phyloP scores from a whole-genome alignment of 2,329 filamentous ascomycete species.

The Ophiocordyceps australis region DNA sequence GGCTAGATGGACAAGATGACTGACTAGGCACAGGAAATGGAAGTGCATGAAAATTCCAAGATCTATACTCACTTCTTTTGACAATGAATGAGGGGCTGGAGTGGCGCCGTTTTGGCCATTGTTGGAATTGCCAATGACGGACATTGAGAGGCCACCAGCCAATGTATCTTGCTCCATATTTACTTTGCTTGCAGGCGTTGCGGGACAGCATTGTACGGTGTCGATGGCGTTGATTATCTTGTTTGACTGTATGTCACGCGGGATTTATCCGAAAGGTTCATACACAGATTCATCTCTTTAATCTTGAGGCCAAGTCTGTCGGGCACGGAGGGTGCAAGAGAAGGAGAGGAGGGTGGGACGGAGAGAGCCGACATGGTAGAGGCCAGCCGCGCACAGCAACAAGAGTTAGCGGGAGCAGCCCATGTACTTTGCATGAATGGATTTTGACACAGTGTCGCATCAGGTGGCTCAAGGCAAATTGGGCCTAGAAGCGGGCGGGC shows the following conservation, averaged over 20 bases:
- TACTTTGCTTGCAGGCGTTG: conserved; percentile 32
- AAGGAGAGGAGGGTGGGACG: background rate
- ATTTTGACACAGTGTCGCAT: no score
- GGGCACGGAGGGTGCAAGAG: no score
- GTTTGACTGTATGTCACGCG: conserved; percentile 15
- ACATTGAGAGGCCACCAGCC: conserved; percentile 9
- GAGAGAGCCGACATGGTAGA: background rate
- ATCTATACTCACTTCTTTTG: conserved; percentile 99
- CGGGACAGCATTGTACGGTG: conserved; percentile 39
- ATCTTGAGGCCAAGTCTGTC: conserved; percentile 7
- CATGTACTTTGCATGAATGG: no score
- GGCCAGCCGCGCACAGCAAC: no score
- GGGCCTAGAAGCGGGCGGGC: no score
- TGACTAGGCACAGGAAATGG: conserved; percentile 68
- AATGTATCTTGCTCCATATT: conserved; percentile 32
- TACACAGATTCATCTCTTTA: conserved; percentile 19
- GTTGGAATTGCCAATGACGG: conserved; percentile 10
- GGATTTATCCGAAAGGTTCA: conserved; percentile 16
- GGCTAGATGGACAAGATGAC: conserved; percentile 3
- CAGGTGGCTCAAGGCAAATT: no score
- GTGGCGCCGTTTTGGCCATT: conserved; percentile 8
- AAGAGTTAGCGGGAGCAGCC: background rate
- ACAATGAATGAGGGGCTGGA: conserved; percentile 21
- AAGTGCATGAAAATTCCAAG: conserved; percentile 96
- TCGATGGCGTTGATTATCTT: conserved; percentile 30